Conservation (phyloP, 148 eudicot genomes). For the Vaccinium myrtillus region DNA sequence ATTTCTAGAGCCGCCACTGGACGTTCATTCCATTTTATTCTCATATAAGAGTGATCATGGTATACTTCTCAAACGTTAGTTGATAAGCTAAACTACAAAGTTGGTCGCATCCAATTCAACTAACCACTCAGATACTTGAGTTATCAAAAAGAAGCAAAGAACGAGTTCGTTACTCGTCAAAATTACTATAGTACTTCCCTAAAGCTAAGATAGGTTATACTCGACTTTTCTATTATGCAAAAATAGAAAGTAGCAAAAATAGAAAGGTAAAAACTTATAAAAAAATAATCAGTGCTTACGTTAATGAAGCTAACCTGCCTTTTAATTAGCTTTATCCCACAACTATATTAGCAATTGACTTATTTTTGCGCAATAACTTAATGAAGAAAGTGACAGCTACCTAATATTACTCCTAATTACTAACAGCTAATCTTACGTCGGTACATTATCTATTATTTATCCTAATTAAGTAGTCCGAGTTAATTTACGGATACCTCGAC, state of each 20-base stretch:
- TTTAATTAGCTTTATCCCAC: background rate
- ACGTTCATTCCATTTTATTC: no score
- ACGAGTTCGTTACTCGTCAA: background rate
- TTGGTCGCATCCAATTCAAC: no score
- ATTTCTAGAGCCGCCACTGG: no score
- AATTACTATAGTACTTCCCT: background rate
- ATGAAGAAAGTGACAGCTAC: background rate
- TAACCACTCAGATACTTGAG: no score
- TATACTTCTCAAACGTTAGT: no score
- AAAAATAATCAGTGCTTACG: background rate
- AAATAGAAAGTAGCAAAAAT: background rate
- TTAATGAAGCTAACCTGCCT: background rate
- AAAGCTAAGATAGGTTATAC: background rate
- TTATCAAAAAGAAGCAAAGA: background rate
- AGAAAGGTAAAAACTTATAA: no score
- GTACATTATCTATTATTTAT: background rate
- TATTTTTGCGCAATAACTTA: background rate
- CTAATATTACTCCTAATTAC: background rate
- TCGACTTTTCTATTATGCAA: background rate
- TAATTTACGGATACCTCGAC: background rate
- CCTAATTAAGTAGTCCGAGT: background rate
- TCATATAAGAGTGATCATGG: no score
- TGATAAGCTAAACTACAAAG: no score
- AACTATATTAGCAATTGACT: no score
- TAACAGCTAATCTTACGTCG: background rate